phyloP scores from a whole-genome alignment of 148 eudicot species.

The Talinum fruticosum region DNA sequence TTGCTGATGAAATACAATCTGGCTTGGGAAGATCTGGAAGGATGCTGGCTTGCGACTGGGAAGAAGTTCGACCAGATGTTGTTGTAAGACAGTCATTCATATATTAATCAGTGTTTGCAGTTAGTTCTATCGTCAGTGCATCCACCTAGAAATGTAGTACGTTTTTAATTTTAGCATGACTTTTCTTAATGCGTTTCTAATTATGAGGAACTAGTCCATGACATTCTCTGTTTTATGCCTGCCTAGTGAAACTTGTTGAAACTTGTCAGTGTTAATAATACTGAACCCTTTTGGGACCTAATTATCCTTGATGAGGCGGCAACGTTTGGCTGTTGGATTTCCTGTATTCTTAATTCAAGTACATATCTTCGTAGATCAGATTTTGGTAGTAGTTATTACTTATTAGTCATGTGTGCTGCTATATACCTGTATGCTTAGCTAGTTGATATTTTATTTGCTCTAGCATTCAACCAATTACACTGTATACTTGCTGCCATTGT shows the following conservation, averaged over 20 bases:
- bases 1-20: conserved; percentile 98
- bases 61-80: conserved; percentile 80
- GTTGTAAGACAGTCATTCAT: conserved; percentile 47
- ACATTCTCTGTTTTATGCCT: background rate
- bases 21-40: conserved; percentile 95
- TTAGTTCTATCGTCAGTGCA: background rate
- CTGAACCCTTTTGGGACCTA: background rate
- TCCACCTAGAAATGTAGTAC: background rate
- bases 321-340: background rate
- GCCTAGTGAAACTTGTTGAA: background rate
- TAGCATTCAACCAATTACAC: background rate
- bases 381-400: background rate
- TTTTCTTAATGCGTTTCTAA: background rate
- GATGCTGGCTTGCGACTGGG: conserved; percentile 97
- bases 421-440: too few relatives aligned
- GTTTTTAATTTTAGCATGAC: background rate
- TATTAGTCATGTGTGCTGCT: too few relatives aligned
- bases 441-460: background rate
- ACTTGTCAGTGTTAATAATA: background rate
- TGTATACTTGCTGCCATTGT: background rate
- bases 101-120: background rate
- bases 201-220: background rate
- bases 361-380: background rate
- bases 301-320: background rate
- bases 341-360: background rate